Evolutionary conservation across 768 basidiomycete species (phyloP).

Genomic region (Kwoniella bestiolae): DNA sequence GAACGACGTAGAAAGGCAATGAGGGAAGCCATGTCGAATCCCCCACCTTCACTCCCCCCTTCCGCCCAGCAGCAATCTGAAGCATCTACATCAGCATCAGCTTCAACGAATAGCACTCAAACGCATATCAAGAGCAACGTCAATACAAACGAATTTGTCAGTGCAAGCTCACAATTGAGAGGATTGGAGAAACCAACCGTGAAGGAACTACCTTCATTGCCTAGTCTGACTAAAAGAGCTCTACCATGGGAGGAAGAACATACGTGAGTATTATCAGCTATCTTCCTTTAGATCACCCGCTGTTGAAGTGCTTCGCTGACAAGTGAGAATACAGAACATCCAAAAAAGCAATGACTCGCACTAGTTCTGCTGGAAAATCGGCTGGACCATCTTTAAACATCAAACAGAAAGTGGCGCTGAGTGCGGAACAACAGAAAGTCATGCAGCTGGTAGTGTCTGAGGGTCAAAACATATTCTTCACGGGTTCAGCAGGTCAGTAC

Average conservation of each 20-base stretch:
- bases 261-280: conserved; percentile 26
- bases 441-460: conserved; percentile 71
- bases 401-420: conserved; percentile 67
- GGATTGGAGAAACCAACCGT: conserved; percentile 11
- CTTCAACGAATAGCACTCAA: neutral
- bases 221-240: conserved; percentile 36
- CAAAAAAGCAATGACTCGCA: conserved; percentile 22
- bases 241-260: conserved; percentile 47
- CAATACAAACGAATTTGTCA: conserved; percentile 9
- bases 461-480: conserved; percentile 85
- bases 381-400: conserved; percentile 48
- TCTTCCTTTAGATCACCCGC: neutral
- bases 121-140: neutral
- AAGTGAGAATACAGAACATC: neutral
- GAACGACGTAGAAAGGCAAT: conserved; percentile 45
- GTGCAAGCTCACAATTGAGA: conserved; percentile 12
- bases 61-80: conserved; percentile 11
- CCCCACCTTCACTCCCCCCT: neutral
- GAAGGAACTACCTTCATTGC: conserved; percentile 27
- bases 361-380: conserved; percentile 15
- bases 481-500: conserved; percentile 84
- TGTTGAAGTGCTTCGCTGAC: neutral
- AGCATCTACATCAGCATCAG: conserved; percentile 9
- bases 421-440: conserved; percentile 83
- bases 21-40: conserved; percentile 31